These are phyloP conservation scores for Dactylella cylindrospora DNA, from an alignment of 2,329 filamentous ascomycete species.

Conservation along the genomic window DNA sequence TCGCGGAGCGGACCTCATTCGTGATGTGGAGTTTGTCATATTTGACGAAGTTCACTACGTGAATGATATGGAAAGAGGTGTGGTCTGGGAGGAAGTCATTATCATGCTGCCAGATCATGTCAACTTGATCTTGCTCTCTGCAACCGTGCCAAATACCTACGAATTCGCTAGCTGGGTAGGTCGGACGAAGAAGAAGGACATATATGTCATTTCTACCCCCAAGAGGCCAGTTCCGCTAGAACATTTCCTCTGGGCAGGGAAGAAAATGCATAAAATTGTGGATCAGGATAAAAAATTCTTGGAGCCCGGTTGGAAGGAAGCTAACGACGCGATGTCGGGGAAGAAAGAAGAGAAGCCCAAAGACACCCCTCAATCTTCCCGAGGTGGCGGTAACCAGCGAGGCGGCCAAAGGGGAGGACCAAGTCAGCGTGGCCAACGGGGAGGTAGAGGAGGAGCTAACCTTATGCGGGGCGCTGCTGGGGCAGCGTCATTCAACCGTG, in stretches of 20 bases:
- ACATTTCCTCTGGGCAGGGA: slow-evolving; percentile 94
- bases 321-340: slow-evolving; percentile 76
- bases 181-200: slow-evolving; percentile 95
- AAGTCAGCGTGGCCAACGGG: slow-evolving; percentile 59
- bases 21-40: slow-evolving; percentile 97
- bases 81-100: slow-evolving; percentile 99
- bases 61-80: slow-evolving; percentile 85
- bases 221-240: slow-evolving; percentile 94
- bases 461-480: slow-evolving; percentile 57
- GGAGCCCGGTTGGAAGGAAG: slow-evolving; percentile 80
- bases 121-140: slow-evolving; percentile 89
- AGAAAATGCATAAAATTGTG: slow-evolving; percentile 91
- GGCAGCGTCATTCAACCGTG: slow-evolving; percentile 65
- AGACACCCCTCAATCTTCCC: slow-evolving; percentile 50
- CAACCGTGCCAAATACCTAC: slow-evolving; percentile 94
- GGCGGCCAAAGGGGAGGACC: slow-evolving; percentile 60
- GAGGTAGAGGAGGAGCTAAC: slow-evolving; percentile 54
- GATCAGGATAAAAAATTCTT: slow-evolving; percentile 88
- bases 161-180: slow-evolving; percentile 99
- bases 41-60: slow-evolving; percentile 99
- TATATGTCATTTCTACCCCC: slow-evolving; percentile 96
- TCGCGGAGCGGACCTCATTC: slow-evolving; percentile 87
- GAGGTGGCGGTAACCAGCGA: slow-evolving; percentile 53
- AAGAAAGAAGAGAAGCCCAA: slow-evolving; percentile 69
- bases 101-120: slow-evolving; percentile 99